Evolutionary conservation across 768 basidiomycete species (phyloP).

Genomic region (Boletus vinaceobasis): DNA sequence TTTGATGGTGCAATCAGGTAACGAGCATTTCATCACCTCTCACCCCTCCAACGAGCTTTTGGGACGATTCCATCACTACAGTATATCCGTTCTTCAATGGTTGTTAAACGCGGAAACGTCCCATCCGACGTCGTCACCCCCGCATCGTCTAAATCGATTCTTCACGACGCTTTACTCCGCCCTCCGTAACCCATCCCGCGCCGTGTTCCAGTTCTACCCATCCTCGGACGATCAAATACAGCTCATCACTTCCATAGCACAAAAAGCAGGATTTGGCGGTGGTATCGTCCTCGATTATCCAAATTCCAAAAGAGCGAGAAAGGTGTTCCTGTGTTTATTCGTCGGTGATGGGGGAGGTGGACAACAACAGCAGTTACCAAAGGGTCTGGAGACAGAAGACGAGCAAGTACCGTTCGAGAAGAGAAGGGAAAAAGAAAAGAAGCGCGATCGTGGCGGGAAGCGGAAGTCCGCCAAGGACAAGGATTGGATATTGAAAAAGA

Average conservation of each 20-base stretch:
- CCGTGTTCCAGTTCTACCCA: constrained; percentile 93
- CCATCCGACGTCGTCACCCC: constrained; percentile 84
- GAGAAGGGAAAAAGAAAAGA: constrained; percentile 64
- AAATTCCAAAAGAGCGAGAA: constrained; percentile 92
- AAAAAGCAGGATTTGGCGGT: constrained; percentile 94
- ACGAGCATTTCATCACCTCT: constrained; percentile 7
- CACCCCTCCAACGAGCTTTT: not conserved
- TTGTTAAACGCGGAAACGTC: constrained; percentile 94
- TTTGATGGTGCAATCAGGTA: constrained; percentile 98
- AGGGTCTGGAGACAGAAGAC: constrained; percentile 72
- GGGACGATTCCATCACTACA: constrained; percentile 30
- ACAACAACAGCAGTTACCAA: constrained; percentile 67
- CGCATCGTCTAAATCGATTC: constrained; percentile 79
- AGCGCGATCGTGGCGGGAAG: constrained; percentile 59
- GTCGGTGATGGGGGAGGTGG: constrained; percentile 71
- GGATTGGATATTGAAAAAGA: constrained; percentile 96
- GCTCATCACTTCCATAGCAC: constrained; percentile 88
- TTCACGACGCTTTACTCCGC: constrained; percentile 91
- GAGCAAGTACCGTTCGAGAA: constrained; percentile 70
- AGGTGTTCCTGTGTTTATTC: constrained; percentile 91
- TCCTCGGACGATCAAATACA: constrained; percentile 96
- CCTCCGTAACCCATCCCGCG: constrained; percentile 80
- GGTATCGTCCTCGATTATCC: constrained; percentile 97
- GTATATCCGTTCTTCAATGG: constrained; percentile 99
- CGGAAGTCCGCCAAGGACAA: constrained; percentile 69